Evolutionary conservation across 2,329 filamentous ascomycete species (phyloP), one percentile per base, ranked within the genome.

Genomic region (Sodiomyces alkalinus): DNA sequence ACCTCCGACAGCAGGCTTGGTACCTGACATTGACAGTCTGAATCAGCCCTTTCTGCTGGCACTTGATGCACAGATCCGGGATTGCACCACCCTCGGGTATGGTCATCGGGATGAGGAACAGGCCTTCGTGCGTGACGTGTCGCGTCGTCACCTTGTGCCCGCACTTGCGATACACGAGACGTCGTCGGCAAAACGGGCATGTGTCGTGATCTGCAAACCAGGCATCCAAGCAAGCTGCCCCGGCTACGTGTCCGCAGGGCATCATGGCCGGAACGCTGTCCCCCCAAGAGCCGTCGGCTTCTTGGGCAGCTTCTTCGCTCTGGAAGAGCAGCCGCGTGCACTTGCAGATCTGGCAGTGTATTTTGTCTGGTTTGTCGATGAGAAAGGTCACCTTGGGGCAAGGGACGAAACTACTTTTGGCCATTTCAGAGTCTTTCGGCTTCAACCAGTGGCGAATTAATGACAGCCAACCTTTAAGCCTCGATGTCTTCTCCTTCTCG

Each of bases 181-280:
- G 12, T 7, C 33, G 21, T 12, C 49, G 42, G 30, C 52, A 56
- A 32, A 55, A 53, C 1, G 49, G 54, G 27, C 53, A 58, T 7
- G 27, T 35, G 3, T 31, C 18, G 19, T 48, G 29, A 1, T 16
- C 18, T 0, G 17, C 15, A 5, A 51, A 25, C 48, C 51, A 53
- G 3, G 12, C 19, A 3, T 31, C 20, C 11, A 55, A 28, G 22
- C 53, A 56, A 3, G 7, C 11, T 4, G 33, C 24, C 27, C 52
- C 49, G 4, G 37, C 47, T 4, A 47, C 33, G 29, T 58, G 54
- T 0, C 50, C 52, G 21, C 53, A 55, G 0, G 54, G 47, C 15
- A 55, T 33, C 2, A 55, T 46, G 3, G 38, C 34, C 2, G 51
- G 42, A 1, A 34, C 30, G 0, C n/a, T 22, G 4, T 39, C 30